phyloP scores from a whole-genome alignment of 31 red algal genomes.

The Pterothamnion heteromorphum region DNA sequence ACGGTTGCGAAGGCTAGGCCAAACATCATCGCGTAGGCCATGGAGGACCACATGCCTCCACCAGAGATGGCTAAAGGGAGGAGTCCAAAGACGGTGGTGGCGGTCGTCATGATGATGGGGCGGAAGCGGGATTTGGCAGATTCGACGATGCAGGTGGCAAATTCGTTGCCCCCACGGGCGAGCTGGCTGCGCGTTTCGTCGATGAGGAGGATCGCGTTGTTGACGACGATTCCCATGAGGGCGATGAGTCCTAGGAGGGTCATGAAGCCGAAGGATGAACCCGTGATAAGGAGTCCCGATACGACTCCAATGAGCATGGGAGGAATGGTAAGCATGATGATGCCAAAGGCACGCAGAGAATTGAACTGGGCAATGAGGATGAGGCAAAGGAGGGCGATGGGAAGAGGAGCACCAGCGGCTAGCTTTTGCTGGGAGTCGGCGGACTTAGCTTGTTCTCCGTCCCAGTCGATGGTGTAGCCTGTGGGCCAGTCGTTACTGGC shows the following conservation, averaged over 20 bases:
- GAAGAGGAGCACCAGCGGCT: background rate
- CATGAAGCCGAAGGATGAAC: background rate
- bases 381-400: background rate
- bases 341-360: background rate
- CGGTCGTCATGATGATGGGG: background rate
- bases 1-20: background rate
- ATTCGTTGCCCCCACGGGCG: background rate
- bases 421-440: background rate
- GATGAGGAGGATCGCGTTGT: slow-evolving; percentile 25
- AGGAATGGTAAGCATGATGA: background rate
- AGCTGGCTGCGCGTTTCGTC: slow-evolving; percentile 6
- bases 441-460: background rate
- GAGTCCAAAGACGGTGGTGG: background rate
- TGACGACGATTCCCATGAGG: slow-evolving; percentile 29
- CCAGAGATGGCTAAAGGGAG: background rate
- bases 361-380: background rate
- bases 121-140: background rate
- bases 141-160: background rate
- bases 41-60: background rate
- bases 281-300: background rate
- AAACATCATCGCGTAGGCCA: background rate
- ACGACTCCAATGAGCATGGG: background rate
- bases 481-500: background rate
- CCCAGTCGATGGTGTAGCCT: background rate
- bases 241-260: background rate